Evolutionary conservation across 331 rosid species (phyloP), one percentile per base, ranked within the genome.

Genomic region (Saraca asoca): DNA sequence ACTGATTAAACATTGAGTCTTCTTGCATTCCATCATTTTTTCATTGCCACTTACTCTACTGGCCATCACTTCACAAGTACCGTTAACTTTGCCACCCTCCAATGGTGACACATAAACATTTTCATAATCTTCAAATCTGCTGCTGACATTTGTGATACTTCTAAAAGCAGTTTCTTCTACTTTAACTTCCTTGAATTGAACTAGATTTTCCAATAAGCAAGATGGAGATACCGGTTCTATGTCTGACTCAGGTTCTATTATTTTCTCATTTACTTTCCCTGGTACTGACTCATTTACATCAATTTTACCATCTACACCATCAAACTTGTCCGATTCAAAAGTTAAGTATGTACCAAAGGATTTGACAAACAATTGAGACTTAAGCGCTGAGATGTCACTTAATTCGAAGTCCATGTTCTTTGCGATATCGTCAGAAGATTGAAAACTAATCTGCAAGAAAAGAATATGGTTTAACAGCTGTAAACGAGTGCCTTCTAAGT

Each of bases 371-470:
- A 35, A 64, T n/a, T 15, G 48, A 48, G 62, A n/a, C 31, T 24
- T 24, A 24, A 24, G 31, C 31, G 3, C 31, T 24, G 31, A 24
- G 31, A 24, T 24, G 3, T 24, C 31, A 24, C 31, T 24, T 24
- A 24, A 24, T 24, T 24, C 31, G 3, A 24, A 7, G 15, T 15
- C 18, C 19, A 43, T 54, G 17, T 53, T 70, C 58, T 20, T 39
- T 38, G 34, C 12, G 46, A 54, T 13, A 51, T 20, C 5, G 38
- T 70, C 78, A 44, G 37, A 35, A 59, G 45, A 17, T 8, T 24
- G 29, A 49, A 51, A 65, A 46, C n/a, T 50, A 56, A 62, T 61
- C 82, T 82, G 80, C 78, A 60, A 24, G 43, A 63, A 15, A 51
- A 38, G 7, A 37, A 50, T 42, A 24, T 24, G 31, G 3, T 44